Evolutionary conservation across 2,329 filamentous ascomycete genomes (phyloP), one percentile per base, ranked within the genome.

Genomic region (Xylariaceae sp.): DNA sequence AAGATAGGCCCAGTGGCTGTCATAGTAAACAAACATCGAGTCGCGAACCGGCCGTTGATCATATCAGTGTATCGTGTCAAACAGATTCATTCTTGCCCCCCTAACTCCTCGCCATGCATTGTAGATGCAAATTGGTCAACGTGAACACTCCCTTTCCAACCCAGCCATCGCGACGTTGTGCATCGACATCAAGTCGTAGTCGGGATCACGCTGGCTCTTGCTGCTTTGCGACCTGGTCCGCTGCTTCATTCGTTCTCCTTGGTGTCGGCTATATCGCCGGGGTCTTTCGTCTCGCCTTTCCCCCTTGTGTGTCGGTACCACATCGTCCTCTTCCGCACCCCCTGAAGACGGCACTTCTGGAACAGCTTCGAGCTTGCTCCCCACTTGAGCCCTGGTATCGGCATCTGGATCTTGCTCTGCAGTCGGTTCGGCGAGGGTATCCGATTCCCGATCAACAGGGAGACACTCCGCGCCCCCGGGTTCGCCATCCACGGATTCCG

Each of bases 101-200:
- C 27, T 9, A 29, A 29, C 12, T 29, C 27, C 15, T 16, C 27
- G 27, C 27, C 27, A 15, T 29, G 27, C 27, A n/a, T 11, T 16
- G 15, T 15, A 6, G 11, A 29, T 29, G 27, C 27, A 29, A 15
- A 29, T 26, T 11, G 12, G 15, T 14, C 24, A 8, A 7, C 5
- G 7, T 7, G 12, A n/a, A 11, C 15, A 26, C 7, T 11, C 12
- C n/a, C 24, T 7, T 11, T 53, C 53, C 32, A 52, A 31, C 31
- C 49, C 50, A 22, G 50, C 45, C 48, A 55, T 42, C 15, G 50
- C 49, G 28, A 55, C 49, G 27, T 47, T 53, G 39, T 52, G 50
- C 51, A 55, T 47, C 10, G 51, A 55, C 36, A 45, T 43, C 24
- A 45, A 29, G 38, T 55, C 52, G 33, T 46, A 53, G 18, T 51